phyloP scores from a whole-genome alignment of 2,329 filamentous ascomycete genomes.

The Colletotrichum godetiae region DNA sequence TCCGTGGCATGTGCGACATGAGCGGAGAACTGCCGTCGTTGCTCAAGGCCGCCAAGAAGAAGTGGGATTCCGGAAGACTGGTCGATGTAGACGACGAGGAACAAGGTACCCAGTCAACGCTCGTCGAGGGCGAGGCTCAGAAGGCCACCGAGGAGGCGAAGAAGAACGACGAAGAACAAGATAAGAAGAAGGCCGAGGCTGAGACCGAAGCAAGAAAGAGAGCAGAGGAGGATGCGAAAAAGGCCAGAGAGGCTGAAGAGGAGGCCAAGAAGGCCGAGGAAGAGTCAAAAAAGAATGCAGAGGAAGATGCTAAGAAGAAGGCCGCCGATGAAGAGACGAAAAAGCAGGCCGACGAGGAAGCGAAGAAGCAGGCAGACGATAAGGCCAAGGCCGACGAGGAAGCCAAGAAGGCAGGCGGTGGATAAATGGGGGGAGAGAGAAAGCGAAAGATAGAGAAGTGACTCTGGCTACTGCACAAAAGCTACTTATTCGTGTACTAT shows the following conservation, averaged over 20 bases:
- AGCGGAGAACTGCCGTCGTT: slow-evolving; percentile 68
- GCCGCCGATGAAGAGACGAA: background rate
- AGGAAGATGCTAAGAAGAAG: slow-evolving; percentile 25
- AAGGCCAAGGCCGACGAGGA: slow-evolving; percentile 10
- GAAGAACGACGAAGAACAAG: slow-evolving; percentile 13
- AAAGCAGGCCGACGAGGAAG: slow-evolving; percentile 14
- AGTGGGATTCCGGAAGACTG: slow-evolving; percentile 54
- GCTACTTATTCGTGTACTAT: slow-evolving; percentile 1
- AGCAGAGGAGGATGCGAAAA: slow-evolving; percentile 24
- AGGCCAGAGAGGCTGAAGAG: slow-evolving; percentile 13
- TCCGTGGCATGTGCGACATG: slow-evolving; percentile 73
- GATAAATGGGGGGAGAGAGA: background rate
- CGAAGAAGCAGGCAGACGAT: slow-evolving; percentile 14
- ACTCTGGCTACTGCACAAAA: background rate
- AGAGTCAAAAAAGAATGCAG: slow-evolving; percentile 4
- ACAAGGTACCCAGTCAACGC: background rate
- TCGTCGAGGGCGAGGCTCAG: slow-evolving; percentile 12
- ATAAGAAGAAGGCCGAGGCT: slow-evolving; percentile 1
- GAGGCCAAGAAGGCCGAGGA: slow-evolving; percentile 25
- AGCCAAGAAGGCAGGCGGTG: slow-evolving; percentile 29
- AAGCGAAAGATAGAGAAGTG: background rate
- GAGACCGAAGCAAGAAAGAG: slow-evolving; percentile 17
- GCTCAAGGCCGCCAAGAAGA: slow-evolving; percentile 66
- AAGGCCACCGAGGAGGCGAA: slow-evolving; percentile 14
- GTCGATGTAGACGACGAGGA: slow-evolving; percentile 45